These are phyloP conservation scores for Drosera capensis DNA, from an alignment of 148 eudicot genomes.

Conservation along the genomic window DNA sequence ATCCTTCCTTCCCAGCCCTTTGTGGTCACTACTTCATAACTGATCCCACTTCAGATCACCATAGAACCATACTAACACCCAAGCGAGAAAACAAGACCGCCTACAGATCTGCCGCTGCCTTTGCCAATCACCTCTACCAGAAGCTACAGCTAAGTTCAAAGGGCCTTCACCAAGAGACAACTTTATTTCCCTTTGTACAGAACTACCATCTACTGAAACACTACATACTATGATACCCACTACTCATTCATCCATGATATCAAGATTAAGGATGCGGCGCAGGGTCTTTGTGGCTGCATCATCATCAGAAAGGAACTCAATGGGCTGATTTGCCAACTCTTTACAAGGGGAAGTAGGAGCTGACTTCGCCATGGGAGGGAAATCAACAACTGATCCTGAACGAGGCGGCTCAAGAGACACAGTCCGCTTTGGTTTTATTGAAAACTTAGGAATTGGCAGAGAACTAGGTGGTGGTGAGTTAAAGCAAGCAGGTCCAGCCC, in stretches of 20 bases:
- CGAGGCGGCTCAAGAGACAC: slow-evolving; percentile 67
- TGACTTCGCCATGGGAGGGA: slow-evolving; percentile 53
- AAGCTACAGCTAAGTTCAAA: no score
- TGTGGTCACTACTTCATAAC: no score
- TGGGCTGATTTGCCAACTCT: slow-evolving; percentile 17
- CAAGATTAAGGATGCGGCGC: slow-evolving; percentile 89
- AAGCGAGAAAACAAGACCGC: no score
- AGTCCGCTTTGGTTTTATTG: slow-evolving; percentile 44
- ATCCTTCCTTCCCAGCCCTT: no score
- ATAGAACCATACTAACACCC: no score
- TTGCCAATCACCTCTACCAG: no score
- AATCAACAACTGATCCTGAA: slow-evolving; percentile 32
- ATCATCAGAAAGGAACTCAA: slow-evolving; percentile 24
- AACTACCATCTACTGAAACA: no score
- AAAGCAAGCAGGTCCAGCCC: slow-evolving; percentile 93
- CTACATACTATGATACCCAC: no score
- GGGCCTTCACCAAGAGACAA: no score
- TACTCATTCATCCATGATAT: slow-evolving; percentile 52
- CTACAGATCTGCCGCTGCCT: no score
- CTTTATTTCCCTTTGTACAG: no score
- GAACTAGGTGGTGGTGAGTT: slow-evolving; percentile 93
- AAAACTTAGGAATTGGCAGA: slow-evolving; percentile 77
- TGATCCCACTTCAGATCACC: no score
- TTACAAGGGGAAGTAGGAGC: slow-evolving; percentile 86
- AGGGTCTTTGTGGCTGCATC: slow-evolving; percentile 74